Conservation (phyloP, 108 stramenopile genomes). For the Aureococcus anophagefferens region DNA sequence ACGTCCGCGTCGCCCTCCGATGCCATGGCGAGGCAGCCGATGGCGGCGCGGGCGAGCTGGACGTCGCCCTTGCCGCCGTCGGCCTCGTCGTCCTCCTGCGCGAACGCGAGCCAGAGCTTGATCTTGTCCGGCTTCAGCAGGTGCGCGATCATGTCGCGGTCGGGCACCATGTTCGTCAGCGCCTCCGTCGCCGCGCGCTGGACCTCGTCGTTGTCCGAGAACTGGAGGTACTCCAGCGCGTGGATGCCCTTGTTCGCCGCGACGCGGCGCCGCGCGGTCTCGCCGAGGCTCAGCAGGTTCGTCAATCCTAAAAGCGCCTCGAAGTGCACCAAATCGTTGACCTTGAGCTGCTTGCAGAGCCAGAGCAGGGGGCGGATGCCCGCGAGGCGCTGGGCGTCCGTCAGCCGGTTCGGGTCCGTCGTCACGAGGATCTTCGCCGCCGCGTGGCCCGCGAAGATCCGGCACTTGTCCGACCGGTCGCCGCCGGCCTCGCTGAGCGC, state of each 20-base stretch:
- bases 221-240: constrained; percentile 74
- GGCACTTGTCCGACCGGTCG: constrained; percentile 36
- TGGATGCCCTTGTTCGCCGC: constrained; percentile 64
- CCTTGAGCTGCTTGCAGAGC: constrained; percentile 67
- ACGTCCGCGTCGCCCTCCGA: constrained; percentile 12
- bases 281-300: constrained; percentile 73
- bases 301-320: constrained; percentile 86
- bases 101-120: constrained; percentile 77
- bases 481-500: constrained; percentile 49
- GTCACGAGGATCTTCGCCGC: constrained; percentile 88
- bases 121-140: constrained; percentile 62
- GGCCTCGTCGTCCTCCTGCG: constrained; percentile 18
- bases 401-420: constrained; percentile 77
- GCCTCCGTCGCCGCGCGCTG: constrained; percentile 89
- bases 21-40: constrained; percentile 20
- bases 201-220: constrained; percentile 85
- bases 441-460: constrained; percentile 66
- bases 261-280: not conserved
- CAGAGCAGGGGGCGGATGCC: constrained; percentile 75
- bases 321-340: constrained; percentile 81
- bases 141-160: constrained; percentile 62
- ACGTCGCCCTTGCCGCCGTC: constrained; percentile 6
- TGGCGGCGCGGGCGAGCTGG: constrained; percentile 8
- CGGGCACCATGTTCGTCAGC: constrained; percentile 74
- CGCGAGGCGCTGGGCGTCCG: constrained; percentile 72